phyloP scores from a whole-genome alignment of 176 grass and related monocot species.

The Avena sativa region DNA sequence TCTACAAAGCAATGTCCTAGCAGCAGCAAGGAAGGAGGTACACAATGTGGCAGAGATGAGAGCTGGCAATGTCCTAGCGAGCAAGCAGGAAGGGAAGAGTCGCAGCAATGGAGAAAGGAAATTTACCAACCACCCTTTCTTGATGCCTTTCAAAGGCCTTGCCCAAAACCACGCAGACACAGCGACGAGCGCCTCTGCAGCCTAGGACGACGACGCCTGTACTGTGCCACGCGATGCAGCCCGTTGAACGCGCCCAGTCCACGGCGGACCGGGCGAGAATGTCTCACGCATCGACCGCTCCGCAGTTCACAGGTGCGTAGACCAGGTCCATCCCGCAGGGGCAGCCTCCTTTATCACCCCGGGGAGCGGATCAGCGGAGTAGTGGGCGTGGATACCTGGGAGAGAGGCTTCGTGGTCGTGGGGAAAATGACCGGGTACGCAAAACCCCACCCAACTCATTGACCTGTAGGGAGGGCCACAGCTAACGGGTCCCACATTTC shows the following conservation, averaged over 20 bases:
- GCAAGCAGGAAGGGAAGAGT: background rate
- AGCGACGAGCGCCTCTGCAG: background rate
- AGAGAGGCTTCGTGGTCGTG: slow-evolving; percentile 16
- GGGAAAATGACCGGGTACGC: background rate
- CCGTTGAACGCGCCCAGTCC: slow-evolving; percentile 19
- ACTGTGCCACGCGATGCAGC: too few relatives aligned
- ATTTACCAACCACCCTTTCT: slow-evolving; percentile 20
- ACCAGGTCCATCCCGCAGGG: background rate
- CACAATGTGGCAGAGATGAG: background rate
- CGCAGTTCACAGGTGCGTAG: accelerated
- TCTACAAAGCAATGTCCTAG: background rate
- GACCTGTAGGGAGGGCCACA: background rate
- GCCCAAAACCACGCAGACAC: background rate
- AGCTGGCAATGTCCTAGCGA: background rate
- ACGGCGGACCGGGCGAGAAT: background rate
- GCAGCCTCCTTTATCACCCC: background rate
- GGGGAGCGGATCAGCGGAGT: background rate
- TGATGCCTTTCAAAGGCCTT: background rate
- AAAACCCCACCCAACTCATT: background rate
- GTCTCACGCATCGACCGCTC: background rate
- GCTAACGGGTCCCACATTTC: accelerated
- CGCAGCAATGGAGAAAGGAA: slow-evolving; percentile 13
- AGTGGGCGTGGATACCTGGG: slow-evolving; percentile 33
- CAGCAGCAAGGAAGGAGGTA: background rate
- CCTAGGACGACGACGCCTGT: background rate